A percentile compares a stretch with the other conserved stretches of the same genome.
Evolutionary conservation across 495 filamentous ascomycete species (phyloP).

Genomic region (Chaetomidium leptoderma): DNA sequence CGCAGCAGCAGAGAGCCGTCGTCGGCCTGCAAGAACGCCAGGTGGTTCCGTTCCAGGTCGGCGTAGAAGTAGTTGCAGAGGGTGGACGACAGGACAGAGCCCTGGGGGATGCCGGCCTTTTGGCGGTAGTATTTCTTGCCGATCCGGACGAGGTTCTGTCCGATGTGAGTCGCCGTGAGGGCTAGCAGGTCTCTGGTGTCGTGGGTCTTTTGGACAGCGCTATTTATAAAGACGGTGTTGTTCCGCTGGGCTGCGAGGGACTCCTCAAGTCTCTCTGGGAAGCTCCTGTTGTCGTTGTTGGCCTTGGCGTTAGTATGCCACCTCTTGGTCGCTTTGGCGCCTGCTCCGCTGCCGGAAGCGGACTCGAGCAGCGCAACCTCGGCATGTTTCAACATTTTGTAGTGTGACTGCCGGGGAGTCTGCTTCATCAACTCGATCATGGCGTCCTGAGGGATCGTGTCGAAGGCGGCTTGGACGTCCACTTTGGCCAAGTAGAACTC

Average conservation of each 20-base stretch:
- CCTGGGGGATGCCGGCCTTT: conserved; percentile 86
- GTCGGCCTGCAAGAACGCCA: conserved; percentile 56
- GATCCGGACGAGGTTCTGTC: conserved; percentile 78
- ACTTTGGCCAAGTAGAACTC: conserved; percentile 78
- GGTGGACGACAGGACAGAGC: conserved; percentile 76
- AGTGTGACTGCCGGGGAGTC: conserved; percentile 61
- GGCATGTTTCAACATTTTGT: conserved; percentile 68
- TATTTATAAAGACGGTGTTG: conserved; percentile 73
- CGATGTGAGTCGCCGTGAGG: conserved; percentile 71
- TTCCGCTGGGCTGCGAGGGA: conserved; percentile 46
- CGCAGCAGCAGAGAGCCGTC: conserved; percentile 64
- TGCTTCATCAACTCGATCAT: conserved; percentile 62
- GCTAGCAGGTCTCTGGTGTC: conserved; percentile 57
- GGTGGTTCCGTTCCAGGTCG: conserved; percentile 64
- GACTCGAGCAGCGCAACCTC: conserved; percentile 55
- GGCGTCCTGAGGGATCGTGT: conserved; percentile 81
- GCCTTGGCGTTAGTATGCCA: conserved; percentile 60
- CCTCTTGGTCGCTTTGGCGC: conserved; percentile 44
- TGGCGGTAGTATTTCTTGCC: conserved; percentile 88
- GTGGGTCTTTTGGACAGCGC: conserved; percentile 49
- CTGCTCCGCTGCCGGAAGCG: conserved; percentile 15
- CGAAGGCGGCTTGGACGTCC: conserved; percentile 89
- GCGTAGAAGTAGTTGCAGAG: conserved; percentile 96
- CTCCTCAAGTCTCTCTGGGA: conserved; percentile 52
- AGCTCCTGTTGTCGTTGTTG: conserved; percentile 46